phyloP scores from a whole-genome alignment of 768 basidiomycete species.

The Lactifluus volemus region DNA sequence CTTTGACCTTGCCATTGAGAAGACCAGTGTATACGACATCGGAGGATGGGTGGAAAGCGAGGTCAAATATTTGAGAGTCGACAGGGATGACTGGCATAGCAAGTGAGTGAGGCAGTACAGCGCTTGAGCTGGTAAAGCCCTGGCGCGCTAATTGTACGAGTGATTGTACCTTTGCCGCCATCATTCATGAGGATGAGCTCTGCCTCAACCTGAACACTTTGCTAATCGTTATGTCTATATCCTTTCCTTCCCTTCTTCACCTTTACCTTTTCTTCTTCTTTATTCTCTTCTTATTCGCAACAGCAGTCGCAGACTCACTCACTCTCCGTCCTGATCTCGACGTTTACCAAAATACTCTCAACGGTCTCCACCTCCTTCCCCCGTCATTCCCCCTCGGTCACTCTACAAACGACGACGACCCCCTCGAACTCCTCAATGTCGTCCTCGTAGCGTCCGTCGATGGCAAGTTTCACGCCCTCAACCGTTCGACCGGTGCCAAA shows the following conservation, averaged over 20 bases:
- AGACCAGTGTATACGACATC: constrained; percentile 70
- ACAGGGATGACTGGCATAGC: constrained; percentile 56
- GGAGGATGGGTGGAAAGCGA: constrained; percentile 73
- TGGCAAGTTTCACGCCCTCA: constrained; percentile 90
- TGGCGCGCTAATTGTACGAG: too few relatives aligned
- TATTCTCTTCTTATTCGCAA: constrained; percentile 20
- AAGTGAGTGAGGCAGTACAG: too few relatives aligned
- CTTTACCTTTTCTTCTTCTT: constrained; percentile 4
- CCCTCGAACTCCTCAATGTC: constrained; percentile 66
- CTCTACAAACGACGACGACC: constrained; percentile 23
- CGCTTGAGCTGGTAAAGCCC: too few relatives aligned
- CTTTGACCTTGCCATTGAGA: constrained; percentile 75
- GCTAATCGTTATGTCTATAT: not conserved
- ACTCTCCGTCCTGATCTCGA: constrained; percentile 19
- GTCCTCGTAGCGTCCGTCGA: constrained; percentile 91
- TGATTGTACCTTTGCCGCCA: too few relatives aligned
- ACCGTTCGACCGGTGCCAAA: constrained; percentile 70
- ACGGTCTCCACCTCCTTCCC: constrained; percentile 14
- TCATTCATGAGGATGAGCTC: too few relatives aligned
- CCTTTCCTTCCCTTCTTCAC: constrained; percentile 17
- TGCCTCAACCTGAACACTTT: too few relatives aligned
- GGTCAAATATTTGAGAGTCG: constrained; percentile 79
- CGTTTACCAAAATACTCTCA: not conserved
- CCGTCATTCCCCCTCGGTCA: constrained; percentile 9
- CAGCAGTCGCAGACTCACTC: constrained; percentile 24